These are phyloP conservation scores for Ceratobasidium sp. DNA, from an alignment of 1,284 basidiomycete species.

Conservation along the genomic window DNA sequence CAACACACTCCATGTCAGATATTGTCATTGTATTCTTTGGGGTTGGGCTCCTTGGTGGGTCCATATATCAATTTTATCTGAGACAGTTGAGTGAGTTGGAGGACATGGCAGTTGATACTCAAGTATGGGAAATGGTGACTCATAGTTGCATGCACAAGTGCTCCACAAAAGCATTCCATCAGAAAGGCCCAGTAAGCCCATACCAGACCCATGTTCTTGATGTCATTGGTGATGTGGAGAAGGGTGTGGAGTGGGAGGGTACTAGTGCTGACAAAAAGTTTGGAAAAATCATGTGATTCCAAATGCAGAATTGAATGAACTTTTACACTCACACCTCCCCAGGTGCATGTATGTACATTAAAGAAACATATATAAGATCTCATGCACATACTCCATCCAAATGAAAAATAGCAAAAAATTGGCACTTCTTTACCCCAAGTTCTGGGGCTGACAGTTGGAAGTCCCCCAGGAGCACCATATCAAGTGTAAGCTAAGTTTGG, in stretches of 20 bases:
- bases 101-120: conserved; percentile 24
- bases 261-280: too few relatives aligned
- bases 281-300: too few relatives aligned
- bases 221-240: conserved; percentile 53
- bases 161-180: conserved; percentile 48
- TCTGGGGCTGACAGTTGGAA: too few relatives aligned
- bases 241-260: conserved; percentile 54
- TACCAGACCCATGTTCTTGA: conserved; percentile 51
- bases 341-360: too few relatives aligned
- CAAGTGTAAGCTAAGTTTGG: too few relatives aligned
- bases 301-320: too few relatives aligned
- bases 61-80: conserved; percentile 39
- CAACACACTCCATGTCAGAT: neutral
- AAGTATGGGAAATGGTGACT: conserved; percentile 38
- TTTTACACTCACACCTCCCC: too few relatives aligned
- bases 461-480: too few relatives aligned
- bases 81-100: conserved; percentile 24
- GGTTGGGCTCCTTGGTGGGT: conserved; percentile 1
- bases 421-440: too few relatives aligned
- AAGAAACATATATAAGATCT: too few relatives aligned
- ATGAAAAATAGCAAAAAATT: too few relatives aligned
- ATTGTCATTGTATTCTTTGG: neutral
- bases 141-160: conserved; percentile 6
- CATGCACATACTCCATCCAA: too few relatives aligned
- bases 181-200: conserved; percentile 57